phyloP scores from a whole-genome alignment of 75 land plant genomes.

The Chamaecyparis obtusa region DNA sequence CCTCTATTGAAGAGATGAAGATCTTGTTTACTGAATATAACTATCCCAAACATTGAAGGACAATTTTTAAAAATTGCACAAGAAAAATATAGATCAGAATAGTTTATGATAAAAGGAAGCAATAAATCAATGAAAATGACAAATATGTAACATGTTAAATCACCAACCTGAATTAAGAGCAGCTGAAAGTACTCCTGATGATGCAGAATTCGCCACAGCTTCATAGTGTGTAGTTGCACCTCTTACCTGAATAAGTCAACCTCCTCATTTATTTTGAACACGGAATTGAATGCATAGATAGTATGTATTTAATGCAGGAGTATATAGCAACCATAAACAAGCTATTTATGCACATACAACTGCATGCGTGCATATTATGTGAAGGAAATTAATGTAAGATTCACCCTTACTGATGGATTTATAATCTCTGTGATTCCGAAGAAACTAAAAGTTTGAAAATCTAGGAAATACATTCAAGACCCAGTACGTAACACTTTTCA shows the following conservation, averaged over 20 bases:
- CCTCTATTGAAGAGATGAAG: background rate
- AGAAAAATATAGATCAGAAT: background rate
- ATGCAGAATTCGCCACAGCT: slow-evolving; percentile 93
- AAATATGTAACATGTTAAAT: background rate
- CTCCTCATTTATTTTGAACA: slow-evolving; percentile 5
- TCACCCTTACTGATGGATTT: background rate
- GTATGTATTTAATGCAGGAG: background rate
- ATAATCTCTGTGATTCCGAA: background rate
- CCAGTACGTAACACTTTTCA: background rate
- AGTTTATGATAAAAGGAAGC: background rate
- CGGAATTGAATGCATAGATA: background rate
- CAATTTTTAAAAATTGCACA: background rate
- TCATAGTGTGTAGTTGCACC: slow-evolving; percentile 97
- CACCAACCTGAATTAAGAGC: slow-evolving; percentile 74
- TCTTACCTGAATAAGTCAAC: slow-evolving; percentile 56
- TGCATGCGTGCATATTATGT: background rate
- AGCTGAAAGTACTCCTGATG: slow-evolving; percentile 92
- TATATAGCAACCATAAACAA: background rate
- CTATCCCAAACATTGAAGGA: background rate
- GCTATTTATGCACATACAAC: background rate
- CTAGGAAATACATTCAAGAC: background rate
- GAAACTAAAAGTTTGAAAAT: background rate
- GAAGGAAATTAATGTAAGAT: background rate
- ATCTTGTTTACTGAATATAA: background rate
- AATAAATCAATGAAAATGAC: background rate